Base-by-base conservation (phyloP, 306 rosid species). In the Carpinus viminea region DNA sequence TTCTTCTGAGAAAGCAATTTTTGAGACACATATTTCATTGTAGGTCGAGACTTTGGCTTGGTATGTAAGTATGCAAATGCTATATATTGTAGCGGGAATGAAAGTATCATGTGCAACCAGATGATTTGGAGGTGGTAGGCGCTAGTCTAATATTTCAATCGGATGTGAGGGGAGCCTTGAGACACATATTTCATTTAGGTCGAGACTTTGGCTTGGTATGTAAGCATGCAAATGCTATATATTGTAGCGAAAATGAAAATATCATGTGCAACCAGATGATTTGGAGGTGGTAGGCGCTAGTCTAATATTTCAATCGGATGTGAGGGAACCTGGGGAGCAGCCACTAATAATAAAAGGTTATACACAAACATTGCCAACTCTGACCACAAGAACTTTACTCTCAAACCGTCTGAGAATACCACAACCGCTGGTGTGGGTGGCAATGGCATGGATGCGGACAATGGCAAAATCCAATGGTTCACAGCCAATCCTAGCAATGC, bases 381-480 rank as follows among this genome's bases (percentile, higher is more conserved):
- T 38, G 5, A 4, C 43, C 5, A 6, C 43, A 4, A 3, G 43
- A 84, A 82, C 41, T 91, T 91, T 79, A 87, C 83, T 3, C 87
- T 89, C 16, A 73, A 12, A 20, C 91, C 96, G 24, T 80, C 91
- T 0, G 53, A 65, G 34, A 82, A 53, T 41, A 77, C n/a, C 16
- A 88, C 87, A 2, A 82, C 75, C 18, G 57, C 88, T 0, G 88
- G 92, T 17, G 96, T 91, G 96, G 97, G 88, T 87, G 24, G 24
- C 26, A 24, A 24, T 24, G 26, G 93, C 90, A 7, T 89, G 87
- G 80, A 89, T 28, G 86, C 89, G 0, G 55, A 45, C 11, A 60
- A 53, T 8, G 92, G 93, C 21, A 69, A 75, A 26, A 69, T 89
- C 21, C 8, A 90, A 15, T 92, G 92, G 94, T 78, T 88, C 50